Percentiles rank a stretch among this genome's conserved stretches.
phyloP scores from a whole-genome alignment of 805 yeast genomes.

The Yamadazyma paraphyllophila region DNA sequence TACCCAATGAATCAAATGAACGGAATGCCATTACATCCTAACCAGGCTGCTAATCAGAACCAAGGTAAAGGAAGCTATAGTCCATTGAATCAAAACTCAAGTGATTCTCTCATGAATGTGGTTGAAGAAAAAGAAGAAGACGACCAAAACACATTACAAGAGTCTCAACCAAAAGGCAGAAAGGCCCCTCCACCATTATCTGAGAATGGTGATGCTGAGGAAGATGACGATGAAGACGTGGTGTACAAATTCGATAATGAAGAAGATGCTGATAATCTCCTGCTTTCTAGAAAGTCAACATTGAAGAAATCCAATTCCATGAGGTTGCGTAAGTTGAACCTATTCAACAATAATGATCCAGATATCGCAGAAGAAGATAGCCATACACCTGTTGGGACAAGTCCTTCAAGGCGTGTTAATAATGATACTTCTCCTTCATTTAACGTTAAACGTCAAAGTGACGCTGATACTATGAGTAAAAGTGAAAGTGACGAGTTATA shows the following conservation, averaged over 20 bases:
- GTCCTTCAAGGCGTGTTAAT: background rate
- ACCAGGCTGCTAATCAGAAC: too few species aligned
- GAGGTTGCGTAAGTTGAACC: constrained; percentile 39
- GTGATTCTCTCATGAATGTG: constrained; percentile 34
- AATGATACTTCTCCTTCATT: constrained; percentile 19
- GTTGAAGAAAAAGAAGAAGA: constrained; percentile 37
- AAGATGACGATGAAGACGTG: constrained; percentile 27
- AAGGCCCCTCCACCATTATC: constrained; percentile 5
- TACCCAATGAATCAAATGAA: constrained; percentile 2
- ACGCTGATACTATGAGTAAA: constrained; percentile 15
- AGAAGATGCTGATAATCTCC: constrained; percentile 23
- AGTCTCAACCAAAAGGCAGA: background rate
- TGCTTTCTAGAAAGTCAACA: constrained; percentile 37
- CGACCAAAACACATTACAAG: background rate
- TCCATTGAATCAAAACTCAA: constrained; percentile 16
- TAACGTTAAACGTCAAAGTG: constrained; percentile 12
- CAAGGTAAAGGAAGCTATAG: background rate
- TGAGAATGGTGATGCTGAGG: constrained; percentile 12
- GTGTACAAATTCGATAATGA: constrained; percentile 32
- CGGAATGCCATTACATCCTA: background rate
- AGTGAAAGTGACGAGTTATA: constrained; percentile 18
- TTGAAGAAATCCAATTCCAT: constrained; percentile 39
- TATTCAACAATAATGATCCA: constrained; percentile 24
- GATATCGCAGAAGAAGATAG: constrained; percentile 10
- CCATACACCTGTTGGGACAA: background rate